phyloP scores from a whole-genome alignment of 1,139 yeast species.

The Saccharomyces hybrid region DNA sequence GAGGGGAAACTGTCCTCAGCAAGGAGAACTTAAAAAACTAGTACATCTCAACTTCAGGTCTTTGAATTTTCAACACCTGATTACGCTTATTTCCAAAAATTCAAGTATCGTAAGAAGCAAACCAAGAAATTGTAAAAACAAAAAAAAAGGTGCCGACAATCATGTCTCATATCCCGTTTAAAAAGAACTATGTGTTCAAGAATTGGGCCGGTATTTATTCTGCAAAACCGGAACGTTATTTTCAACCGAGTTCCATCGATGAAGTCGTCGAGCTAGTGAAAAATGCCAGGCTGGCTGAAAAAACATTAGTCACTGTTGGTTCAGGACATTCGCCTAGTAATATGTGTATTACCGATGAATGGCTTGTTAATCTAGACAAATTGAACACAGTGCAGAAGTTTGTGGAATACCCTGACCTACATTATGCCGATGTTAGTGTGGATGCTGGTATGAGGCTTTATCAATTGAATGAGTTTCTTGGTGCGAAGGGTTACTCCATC shows the following conservation, averaged over 20 bases:
- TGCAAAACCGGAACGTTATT: constrained; percentile 67
- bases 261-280: constrained; percentile 59
- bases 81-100: not conserved
- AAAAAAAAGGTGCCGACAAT: not conserved
- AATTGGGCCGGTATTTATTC: constrained; percentile 92
- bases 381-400: constrained; percentile 49
- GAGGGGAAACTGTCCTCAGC: not conserved
- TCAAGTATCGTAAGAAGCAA: not conserved
- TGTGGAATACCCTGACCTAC: constrained; percentile 39
- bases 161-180: not conserved
- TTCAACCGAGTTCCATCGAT: constrained; percentile 63
- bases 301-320: constrained; percentile 79
- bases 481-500: constrained; percentile 60
- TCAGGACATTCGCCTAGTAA: constrained; percentile 95
- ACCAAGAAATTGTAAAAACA: not conserved
- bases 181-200: constrained; percentile 30
- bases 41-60: not conserved
- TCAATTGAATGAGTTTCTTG: constrained; percentile 64
- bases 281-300: constrained; percentile 51
- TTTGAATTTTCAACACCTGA: not conserved
- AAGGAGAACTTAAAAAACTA: not conserved
- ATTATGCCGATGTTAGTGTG: constrained; percentile 81
- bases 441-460: constrained; percentile 87
- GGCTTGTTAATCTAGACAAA: constrained; percentile 83
- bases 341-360: constrained; percentile 78